phyloP scores from a whole-genome alignment of 805 yeast species.

The Candida verbasci region DNA sequence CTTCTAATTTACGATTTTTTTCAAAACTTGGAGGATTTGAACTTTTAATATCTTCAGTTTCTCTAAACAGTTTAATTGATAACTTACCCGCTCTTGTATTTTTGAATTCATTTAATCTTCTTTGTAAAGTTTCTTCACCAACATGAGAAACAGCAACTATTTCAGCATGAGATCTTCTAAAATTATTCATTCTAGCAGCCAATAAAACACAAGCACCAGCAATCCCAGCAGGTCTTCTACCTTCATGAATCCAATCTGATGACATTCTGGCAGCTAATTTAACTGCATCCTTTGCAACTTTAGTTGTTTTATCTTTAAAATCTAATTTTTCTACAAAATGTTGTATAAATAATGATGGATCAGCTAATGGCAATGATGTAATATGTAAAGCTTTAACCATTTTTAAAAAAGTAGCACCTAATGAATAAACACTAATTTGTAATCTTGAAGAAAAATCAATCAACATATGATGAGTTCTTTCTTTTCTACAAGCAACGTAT shows the following conservation, averaged over 20 bases:
- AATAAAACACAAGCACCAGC: slow-evolving; percentile 94
- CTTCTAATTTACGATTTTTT: slow-evolving; percentile 53
- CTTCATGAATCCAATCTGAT: slow-evolving; percentile 93
- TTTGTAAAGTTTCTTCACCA: slow-evolving; percentile 89
- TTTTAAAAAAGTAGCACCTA: slow-evolving; percentile 93
- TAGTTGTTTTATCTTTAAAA: slow-evolving; percentile 67
- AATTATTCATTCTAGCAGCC: slow-evolving; percentile 96
- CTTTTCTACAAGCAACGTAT: slow-evolving; percentile 90
- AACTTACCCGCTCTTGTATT: slow-evolving; percentile 69
- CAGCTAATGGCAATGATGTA: slow-evolving; percentile 77
- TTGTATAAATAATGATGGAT: slow-evolving; percentile 89
- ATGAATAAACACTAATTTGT: slow-evolving; percentile 86
- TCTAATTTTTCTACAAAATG: slow-evolving; percentile 88
- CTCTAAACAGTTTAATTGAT: slow-evolving; percentile 72
- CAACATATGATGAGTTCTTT: slow-evolving; percentile 88
- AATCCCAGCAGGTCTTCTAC: slow-evolving; percentile 96
- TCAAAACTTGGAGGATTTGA: slow-evolving; percentile 83
- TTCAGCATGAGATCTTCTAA: slow-evolving; percentile 86
- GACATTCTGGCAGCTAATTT: slow-evolving; percentile 87
- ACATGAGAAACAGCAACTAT: slow-evolving; percentile 94
- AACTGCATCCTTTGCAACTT: slow-evolving; percentile 84
- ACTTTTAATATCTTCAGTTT: slow-evolving; percentile 27
- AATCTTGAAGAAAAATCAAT: slow-evolving; percentile 90
- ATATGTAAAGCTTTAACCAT: slow-evolving; percentile 85
- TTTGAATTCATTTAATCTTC: slow-evolving; percentile 83